Percentiles rank a stretch among this genome's conserved stretches.
These are phyloP conservation scores for Malassezia sp. DNA, from an alignment of 1,284 basidiomycete species.

Conservation along the genomic window DNA sequence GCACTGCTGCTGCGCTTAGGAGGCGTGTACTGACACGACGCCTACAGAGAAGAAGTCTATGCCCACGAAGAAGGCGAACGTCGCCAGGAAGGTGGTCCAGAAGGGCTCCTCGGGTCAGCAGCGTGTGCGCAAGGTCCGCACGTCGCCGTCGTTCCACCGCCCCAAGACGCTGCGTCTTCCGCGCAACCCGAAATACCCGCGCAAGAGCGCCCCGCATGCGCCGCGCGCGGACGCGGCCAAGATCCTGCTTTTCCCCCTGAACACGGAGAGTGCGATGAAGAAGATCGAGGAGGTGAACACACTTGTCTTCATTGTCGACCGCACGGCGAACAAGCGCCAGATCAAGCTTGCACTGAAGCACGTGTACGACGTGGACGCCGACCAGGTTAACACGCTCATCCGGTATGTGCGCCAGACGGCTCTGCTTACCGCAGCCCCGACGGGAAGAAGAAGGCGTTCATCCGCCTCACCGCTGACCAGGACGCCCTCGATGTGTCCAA, in stretches of 20 bases:
- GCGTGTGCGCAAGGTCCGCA: conserved; percentile 65
- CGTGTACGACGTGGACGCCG: conserved; percentile 90
- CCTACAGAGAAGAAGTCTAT: conserved; percentile 11
- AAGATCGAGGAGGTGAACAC: conserved; percentile 99
- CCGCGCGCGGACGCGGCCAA: conserved; percentile 95
- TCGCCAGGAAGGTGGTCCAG: conserved; percentile 90
- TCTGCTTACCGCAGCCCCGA: conserved; percentile 77
- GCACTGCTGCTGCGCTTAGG: neutral
- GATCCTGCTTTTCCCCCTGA: conserved; percentile 67
- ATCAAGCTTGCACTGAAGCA: conserved; percentile 99
- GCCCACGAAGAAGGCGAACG: conserved; percentile 55
- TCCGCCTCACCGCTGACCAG: conserved; percentile 84
- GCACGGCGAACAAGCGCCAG: conserved; percentile 82
- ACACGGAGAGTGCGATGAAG: conserved; percentile 55
- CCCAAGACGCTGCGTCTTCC: conserved; percentile 83
- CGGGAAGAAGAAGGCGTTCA: conserved; percentile 99
- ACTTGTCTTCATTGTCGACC: conserved; percentile 90
- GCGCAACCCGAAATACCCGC: conserved; percentile 79
- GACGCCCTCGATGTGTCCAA: conserved; percentile 97
- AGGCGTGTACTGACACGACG: conserved; percentile 7
- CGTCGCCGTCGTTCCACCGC: conserved; percentile 84
- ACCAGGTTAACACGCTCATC: conserved; percentile 95
- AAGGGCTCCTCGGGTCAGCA: conserved; percentile 70
- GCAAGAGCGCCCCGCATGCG: conserved; percentile 85
- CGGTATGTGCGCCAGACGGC: conserved; percentile 58